phyloP scores from a whole-genome alignment of 2,329 filamentous ascomycete species.

The Fusarium acutatum region DNA sequence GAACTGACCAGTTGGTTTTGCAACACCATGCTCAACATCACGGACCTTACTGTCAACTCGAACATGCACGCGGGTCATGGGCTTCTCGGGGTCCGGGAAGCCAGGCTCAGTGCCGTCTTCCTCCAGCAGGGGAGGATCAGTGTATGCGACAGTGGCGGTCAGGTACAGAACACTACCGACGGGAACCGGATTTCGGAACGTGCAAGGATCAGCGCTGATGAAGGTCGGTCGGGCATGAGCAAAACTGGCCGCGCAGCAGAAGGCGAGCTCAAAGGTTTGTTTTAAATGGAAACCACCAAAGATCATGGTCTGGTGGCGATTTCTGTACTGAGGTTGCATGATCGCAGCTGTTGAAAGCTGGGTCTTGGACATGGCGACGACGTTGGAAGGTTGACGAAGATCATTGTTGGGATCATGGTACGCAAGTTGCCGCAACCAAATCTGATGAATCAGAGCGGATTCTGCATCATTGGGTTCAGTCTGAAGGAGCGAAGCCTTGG shows the following conservation, averaged over 20 bases:
- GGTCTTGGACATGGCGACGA: constrained; percentile 42
- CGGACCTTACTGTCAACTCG: constrained; percentile 45
- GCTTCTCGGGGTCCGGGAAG: constrained; percentile 31
- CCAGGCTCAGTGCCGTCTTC: constrained; percentile 40
- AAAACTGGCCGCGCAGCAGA: constrained; percentile 45
- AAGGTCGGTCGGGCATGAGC: constrained; percentile 44
- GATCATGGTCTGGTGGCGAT: constrained; percentile 44
- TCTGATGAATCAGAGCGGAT: constrained; percentile 42
- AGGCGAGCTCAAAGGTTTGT: constrained; percentile 45
- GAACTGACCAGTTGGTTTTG: constrained; percentile 43
- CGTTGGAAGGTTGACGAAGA: constrained; percentile 39
- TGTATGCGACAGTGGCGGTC: constrained; percentile 43
- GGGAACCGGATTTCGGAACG: constrained; percentile 44
- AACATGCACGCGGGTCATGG: constrained; percentile 42
- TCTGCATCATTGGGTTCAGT: constrained; percentile 42
- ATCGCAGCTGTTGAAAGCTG: constrained; percentile 41
- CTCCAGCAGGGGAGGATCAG: constrained; percentile 42
- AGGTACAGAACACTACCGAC: constrained; percentile 43
- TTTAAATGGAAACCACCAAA: constrained; percentile 45
- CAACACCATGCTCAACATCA: constrained; percentile 43
- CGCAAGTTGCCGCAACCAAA: constrained; percentile 42
- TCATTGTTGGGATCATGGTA: constrained; percentile 42
- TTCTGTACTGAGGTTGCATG: constrained; percentile 45
- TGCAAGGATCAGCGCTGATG: constrained; percentile 44
- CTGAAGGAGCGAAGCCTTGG: constrained; percentile 39